phyloP scores from a whole-genome alignment of 306 rosid species.

The Acacia confusa region DNA sequence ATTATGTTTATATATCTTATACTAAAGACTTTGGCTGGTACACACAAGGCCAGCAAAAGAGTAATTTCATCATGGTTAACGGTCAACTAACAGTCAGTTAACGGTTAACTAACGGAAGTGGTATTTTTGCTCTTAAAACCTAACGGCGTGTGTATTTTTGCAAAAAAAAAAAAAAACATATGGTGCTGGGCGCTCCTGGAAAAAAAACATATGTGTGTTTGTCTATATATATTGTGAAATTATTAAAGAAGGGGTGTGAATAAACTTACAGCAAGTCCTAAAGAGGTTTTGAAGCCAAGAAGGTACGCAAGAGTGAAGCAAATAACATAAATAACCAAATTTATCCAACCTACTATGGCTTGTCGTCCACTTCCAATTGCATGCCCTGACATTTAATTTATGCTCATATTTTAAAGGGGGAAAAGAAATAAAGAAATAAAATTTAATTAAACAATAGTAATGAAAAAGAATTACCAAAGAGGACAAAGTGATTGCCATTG shows the following conservation, averaged over 20 bases:
- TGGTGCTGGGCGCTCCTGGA: no score
- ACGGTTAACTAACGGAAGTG: no score
- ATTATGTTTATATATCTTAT: no score
- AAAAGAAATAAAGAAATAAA: not conserved
- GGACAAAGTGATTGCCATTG: slow-evolving; percentile 1
- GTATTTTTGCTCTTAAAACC: no score
- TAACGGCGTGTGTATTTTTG: no score
- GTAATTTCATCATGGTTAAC: no score
- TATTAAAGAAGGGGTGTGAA: not conserved
- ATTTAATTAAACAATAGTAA: not conserved
- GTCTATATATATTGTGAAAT: not conserved
- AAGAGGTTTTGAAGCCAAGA: slow-evolving; percentile 52
- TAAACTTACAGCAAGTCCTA: slow-evolving; percentile 51
- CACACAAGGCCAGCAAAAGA: no score
- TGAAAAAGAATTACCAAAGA: not conserved
- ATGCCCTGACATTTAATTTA: slow-evolving; percentile 36
- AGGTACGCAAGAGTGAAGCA: slow-evolving; percentile 59
- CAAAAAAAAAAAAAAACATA: no score
- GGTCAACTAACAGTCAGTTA: no score
- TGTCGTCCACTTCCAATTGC: slow-evolving; percentile 79
- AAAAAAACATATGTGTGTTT: no score
- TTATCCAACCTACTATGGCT: slow-evolving; percentile 56
- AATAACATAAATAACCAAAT: slow-evolving; percentile 43
- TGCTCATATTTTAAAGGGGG: not conserved
- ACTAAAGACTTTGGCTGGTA: no score